phyloP scores from a whole-genome alignment of 2,329 filamentous ascomycete species.

The Ceratocystis destructans region DNA sequence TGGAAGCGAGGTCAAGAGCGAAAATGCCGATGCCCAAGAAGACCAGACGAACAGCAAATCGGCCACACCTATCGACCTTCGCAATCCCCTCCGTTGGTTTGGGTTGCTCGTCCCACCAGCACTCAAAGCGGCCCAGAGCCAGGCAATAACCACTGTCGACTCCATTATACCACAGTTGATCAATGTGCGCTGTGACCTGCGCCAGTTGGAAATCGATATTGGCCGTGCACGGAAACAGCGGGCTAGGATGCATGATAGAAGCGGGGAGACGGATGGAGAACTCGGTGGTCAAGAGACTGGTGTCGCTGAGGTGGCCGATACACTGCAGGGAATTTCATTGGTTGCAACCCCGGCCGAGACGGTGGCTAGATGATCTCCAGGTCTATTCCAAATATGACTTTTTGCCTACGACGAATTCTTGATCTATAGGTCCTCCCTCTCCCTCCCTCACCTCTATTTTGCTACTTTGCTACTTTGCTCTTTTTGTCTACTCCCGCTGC shows the following conservation, averaged over 20 bases:
- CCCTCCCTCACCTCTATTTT: background rate
- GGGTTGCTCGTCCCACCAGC: constrained; percentile 40
- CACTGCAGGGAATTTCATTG: background rate
- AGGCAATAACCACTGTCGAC: constrained; percentile 43
- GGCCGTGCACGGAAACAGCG: constrained; percentile 45
- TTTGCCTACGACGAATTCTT: background rate
- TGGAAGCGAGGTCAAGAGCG: constrained; percentile 19
- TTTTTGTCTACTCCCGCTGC: background rate
- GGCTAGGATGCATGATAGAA: constrained; percentile 30
- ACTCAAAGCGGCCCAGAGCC: constrained; percentile 44
- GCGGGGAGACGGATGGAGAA: constrained; percentile 17
- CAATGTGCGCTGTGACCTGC: constrained; percentile 47
- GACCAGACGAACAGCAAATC: background rate
- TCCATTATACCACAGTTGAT: constrained; percentile 43
- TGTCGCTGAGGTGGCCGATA: background rate
- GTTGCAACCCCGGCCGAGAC: background rate
- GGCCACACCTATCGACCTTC: constrained; percentile 10
- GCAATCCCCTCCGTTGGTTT: constrained; percentile 47
- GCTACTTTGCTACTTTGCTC: background rate
- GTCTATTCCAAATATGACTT: background rate
- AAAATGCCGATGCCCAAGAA: background rate
- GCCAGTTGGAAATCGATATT: constrained; percentile 53
- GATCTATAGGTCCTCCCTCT: background rate
- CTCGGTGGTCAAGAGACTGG: background rate
- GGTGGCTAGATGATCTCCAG: background rate